Conservation (phyloP, 2,329 filamentous ascomycete genomes). For the Botrytis paeoniae region DNA sequence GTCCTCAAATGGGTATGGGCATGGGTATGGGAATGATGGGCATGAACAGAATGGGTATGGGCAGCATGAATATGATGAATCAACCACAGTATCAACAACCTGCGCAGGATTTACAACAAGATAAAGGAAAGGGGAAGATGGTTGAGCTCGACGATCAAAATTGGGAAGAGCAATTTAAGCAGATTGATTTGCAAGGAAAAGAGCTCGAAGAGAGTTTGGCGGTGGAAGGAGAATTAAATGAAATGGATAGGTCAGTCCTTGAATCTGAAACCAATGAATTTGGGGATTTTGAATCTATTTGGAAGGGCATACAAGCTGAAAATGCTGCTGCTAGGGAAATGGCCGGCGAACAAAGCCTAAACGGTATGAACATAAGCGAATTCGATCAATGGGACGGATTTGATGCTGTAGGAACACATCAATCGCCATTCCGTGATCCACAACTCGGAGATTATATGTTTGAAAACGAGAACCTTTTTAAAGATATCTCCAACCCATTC, state of each 20-base stretch:
- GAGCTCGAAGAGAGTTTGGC: slow-evolving; percentile 43
- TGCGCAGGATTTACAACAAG: slow-evolving; percentile 45
- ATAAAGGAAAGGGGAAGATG: slow-evolving; percentile 85
- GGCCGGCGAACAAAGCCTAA: slow-evolving; percentile 59
- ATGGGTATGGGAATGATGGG: slow-evolving; percentile 49
- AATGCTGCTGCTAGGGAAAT: slow-evolving; percentile 67
- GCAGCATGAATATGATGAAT: slow-evolving; percentile 47
- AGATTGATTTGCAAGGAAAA: slow-evolving; percentile 67
- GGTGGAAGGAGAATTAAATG: slow-evolving; percentile 67
- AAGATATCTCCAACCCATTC: slow-evolving; percentile 77
- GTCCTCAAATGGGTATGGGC: slow-evolving; percentile 48
- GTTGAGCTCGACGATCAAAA: slow-evolving; percentile 90
- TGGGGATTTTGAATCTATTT: slow-evolving; percentile 87
- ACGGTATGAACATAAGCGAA: slow-evolving; percentile 62
- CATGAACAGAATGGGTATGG: slow-evolving; percentile 60
- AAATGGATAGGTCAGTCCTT: slow-evolving; percentile 80
- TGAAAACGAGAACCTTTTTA: slow-evolving; percentile 90
- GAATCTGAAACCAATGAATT: slow-evolving; percentile 72
- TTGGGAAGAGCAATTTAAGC: slow-evolving; percentile 95
- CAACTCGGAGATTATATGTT: slow-evolving; percentile 89
- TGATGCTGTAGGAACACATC: slow-evolving; percentile 65
- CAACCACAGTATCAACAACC: slow-evolving; percentile 43
- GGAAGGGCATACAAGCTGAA: slow-evolving; percentile 78
- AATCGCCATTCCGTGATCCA: slow-evolving; percentile 64
- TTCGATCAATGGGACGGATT: slow-evolving; percentile 77